A percentile compares a stretch with the other conserved stretches of the same genome.
These are phyloP conservation scores for Macrophomina tecta DNA, from an alignment of 2,329 filamentous ascomycete genomes.

Conservation along the genomic window DNA sequence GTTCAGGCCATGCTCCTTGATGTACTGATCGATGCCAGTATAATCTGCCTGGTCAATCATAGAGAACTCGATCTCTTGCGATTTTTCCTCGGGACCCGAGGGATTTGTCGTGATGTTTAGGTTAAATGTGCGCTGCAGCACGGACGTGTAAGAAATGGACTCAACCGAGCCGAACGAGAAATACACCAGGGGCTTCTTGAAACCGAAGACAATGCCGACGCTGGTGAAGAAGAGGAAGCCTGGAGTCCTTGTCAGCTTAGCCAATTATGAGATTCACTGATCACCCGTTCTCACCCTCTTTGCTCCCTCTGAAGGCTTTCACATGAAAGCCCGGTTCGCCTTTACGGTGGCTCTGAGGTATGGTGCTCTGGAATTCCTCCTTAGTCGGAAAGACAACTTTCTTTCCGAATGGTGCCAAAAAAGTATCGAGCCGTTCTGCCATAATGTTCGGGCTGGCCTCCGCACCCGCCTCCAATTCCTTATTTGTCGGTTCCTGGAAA, in stretches of 20 bases:
- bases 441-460: slow-evolving; percentile 51
- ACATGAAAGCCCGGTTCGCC: slow-evolving; percentile 68
- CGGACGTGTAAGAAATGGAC: slow-evolving; percentile 67
- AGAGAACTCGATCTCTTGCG: slow-evolving; percentile 66
- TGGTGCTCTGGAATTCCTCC: slow-evolving; percentile 65
- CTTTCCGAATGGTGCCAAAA: slow-evolving; percentile 53
- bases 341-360: slow-evolving; percentile 66
- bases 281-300: slow-evolving; percentile 59
- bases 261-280: not conserved
- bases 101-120: slow-evolving; percentile 53
- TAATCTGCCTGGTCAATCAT: slow-evolving; percentile 71
- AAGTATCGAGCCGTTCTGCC: slow-evolving; percentile 54
- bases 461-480: slow-evolving; percentile 51
- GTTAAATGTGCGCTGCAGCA: slow-evolving; percentile 70
- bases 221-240: slow-evolving; percentile 69
- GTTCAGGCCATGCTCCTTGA: slow-evolving; percentile 66
- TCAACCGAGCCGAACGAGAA: slow-evolving; percentile 66
- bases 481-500: slow-evolving; percentile 59
- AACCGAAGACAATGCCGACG: slow-evolving; percentile 67
- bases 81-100: slow-evolving; percentile 39
- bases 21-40: slow-evolving; percentile 65
- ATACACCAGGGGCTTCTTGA: slow-evolving; percentile 69
- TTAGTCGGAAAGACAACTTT: slow-evolving; percentile 59
- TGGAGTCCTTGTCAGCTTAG: slow-evolving; percentile 36
- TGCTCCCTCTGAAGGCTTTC: slow-evolving; percentile 68